Percentiles rank a stretch among this genome's conserved stretches.
These are phyloP conservation scores for Aspergillus quadrilineatus DNA, from an alignment of 2,329 filamentous ascomycete genomes.

Conservation along the genomic window DNA sequence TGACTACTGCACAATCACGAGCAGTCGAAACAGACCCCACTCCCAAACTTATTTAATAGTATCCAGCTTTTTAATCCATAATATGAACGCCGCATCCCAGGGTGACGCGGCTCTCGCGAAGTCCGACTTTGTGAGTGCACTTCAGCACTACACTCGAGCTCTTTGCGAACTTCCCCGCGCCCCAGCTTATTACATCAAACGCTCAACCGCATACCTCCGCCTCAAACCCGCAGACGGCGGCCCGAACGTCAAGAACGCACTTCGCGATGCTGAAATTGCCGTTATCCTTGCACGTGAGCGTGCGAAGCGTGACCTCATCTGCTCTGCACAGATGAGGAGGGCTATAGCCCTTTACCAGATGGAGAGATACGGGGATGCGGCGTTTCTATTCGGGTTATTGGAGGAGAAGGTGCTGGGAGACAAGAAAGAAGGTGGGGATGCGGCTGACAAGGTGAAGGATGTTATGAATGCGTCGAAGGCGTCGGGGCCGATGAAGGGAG, in stretches of 20 bases:
- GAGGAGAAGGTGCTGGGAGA: slow-evolving; percentile 39
- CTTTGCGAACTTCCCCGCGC: slow-evolving; percentile 63
- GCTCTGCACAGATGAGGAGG: slow-evolving; percentile 78
- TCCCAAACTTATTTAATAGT: not conserved
- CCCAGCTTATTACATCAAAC: slow-evolving; percentile 76
- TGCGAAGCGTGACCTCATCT: slow-evolving; percentile 71
- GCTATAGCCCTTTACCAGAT: slow-evolving; percentile 71
- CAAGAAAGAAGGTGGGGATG: slow-evolving; percentile 30
- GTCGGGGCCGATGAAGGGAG: slow-evolving; percentile 21
- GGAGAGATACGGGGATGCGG: slow-evolving; percentile 71
- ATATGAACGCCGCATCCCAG: slow-evolving; percentile 54
- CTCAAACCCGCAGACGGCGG: slow-evolving; percentile 52
- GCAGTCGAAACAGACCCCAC: not conserved
- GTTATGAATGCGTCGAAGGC: slow-evolving; percentile 28
- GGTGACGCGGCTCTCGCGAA: slow-evolving; percentile 63
- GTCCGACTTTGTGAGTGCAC: slow-evolving; percentile 65
- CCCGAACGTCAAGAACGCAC: slow-evolving; percentile 49
- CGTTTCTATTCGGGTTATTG: slow-evolving; percentile 64
- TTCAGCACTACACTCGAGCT: slow-evolving; percentile 67
- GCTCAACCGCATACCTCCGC: slow-evolving; percentile 75
- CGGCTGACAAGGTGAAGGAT: slow-evolving; percentile 28
- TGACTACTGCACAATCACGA: too few relatives aligned
- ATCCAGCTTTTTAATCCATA: not conserved
- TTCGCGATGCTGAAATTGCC: slow-evolving; percentile 68
- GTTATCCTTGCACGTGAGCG: slow-evolving; percentile 64